A percentile compares a stretch with the other conserved stretches of the same genome.
phyloP scores from a whole-genome alignment of 1,284 basidiomycete genomes.

The Pseudozyma sp. region DNA sequence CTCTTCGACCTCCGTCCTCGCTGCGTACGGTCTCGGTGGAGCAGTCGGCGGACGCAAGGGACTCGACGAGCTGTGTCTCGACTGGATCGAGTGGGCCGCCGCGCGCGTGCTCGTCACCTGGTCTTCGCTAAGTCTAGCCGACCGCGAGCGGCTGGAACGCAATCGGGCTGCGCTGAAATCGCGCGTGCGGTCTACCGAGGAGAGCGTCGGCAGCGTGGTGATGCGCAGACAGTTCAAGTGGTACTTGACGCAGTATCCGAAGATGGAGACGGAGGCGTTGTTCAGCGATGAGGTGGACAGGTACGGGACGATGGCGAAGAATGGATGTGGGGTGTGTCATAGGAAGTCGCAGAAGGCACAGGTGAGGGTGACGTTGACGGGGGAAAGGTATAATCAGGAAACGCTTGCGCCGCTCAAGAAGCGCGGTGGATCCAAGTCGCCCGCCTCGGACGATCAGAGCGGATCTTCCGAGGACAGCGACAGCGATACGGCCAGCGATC shows the following conservation, averaged over 20 bases:
- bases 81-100: slow-evolving; percentile 50
- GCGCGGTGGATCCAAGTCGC: neutral
- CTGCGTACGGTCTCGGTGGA: slow-evolving; percentile 17
- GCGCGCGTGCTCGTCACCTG: slow-evolving; percentile 38
- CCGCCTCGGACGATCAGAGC: neutral
- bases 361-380: slow-evolving; percentile 22
- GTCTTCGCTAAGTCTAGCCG: slow-evolving; percentile 13
- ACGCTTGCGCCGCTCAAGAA: slow-evolving; percentile 22
- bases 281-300: slow-evolving; percentile 32
- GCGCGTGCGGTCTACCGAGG: slow-evolving; percentile 29
- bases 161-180: slow-evolving; percentile 26
- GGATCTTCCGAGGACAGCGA: neutral
- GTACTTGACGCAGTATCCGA: slow-evolving; percentile 48
- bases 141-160: slow-evolving; percentile 35
- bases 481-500: slow-evolving; percentile 20
- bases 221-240: slow-evolving; percentile 53
- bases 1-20: slow-evolving; percentile 10
- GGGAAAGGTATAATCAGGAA: slow-evolving; percentile 40
- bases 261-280: slow-evolving; percentile 21
- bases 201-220: slow-evolving; percentile 30
- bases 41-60: slow-evolving; percentile 13
- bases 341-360: slow-evolving; percentile 31
- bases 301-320: slow-evolving; percentile 29
- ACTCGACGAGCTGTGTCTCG: slow-evolving; percentile 40
- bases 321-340: slow-evolving; percentile 50